phyloP scores from a whole-genome alignment of 139 green algal species.

The Pleodorina starrii region DNA sequence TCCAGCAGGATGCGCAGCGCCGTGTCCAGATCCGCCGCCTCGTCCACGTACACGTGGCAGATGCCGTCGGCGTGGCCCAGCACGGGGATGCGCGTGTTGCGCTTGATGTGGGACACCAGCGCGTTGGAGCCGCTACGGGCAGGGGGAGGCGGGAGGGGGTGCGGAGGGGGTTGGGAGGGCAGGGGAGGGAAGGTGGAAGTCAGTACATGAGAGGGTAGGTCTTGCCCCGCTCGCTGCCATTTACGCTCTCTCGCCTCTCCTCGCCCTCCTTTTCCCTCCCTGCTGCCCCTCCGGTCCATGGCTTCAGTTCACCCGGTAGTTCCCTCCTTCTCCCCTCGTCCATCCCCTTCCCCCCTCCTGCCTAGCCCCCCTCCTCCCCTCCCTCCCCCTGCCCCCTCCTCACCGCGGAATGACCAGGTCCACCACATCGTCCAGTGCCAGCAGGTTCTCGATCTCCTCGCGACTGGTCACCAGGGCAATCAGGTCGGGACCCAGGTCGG shows the following conservation, averaged over 20 bases:
- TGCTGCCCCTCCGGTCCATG: too few species aligned
- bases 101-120: conserved; percentile 73
- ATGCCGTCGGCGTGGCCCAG: conserved; percentile 98
- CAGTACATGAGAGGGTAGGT: too few species aligned
- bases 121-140: conserved; percentile 84
- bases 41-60: conserved; percentile 97
- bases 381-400: not conserved
- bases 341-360: not conserved
- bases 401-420: conserved; percentile 97
- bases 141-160: not conserved
- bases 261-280: too few species aligned
- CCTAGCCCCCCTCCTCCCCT: not conserved
- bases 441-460: conserved; percentile 94
- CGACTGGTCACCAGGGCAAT: conserved; percentile 92
- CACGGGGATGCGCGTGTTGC: conserved; percentile 97
- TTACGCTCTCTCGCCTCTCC: too few species aligned
- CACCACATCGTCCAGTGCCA: conserved; percentile 94
- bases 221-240: too few species aligned
- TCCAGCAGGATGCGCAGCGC: conserved; percentile 59
- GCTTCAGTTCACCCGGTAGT: too few species aligned
- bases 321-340: too few species aligned
- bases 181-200: too few species aligned
- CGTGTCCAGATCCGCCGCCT: conserved; percentile 72
- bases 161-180: too few species aligned
- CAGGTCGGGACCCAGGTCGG: conserved; percentile 73